These are phyloP conservation scores for Actinomortierella wolfii DNA, from an alignment of 371 early-diverging fungal genomes.

Conservation along the genomic window DNA sequence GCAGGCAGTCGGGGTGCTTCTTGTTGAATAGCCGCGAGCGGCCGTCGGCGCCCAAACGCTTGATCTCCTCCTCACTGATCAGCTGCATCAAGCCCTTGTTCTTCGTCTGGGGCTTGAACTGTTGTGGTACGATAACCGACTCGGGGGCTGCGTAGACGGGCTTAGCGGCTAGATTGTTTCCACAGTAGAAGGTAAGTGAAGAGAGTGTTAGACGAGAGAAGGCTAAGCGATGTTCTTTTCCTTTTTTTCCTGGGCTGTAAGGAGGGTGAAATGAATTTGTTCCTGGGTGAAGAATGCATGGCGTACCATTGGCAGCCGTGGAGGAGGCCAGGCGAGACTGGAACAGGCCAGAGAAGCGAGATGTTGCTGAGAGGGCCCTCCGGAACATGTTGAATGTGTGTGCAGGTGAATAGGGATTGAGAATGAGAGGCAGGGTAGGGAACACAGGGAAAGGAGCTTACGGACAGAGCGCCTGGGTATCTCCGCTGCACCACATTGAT, in stretches of 20 bases:
- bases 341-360: constrained; percentile 32
- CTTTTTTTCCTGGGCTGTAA: background rate
- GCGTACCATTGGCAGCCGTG: constrained; percentile 39
- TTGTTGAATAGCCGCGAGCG: constrained; percentile 63
- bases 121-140: constrained; percentile 35
- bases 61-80: constrained; percentile 63
- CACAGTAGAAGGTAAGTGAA: background rate
- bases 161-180: constrained; percentile 23
- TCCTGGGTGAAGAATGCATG: constrained; percentile 2
- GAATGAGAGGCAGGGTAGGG: background rate
- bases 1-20: constrained; percentile 56
- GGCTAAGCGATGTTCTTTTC: background rate
- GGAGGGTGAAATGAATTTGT: constrained; percentile 9
- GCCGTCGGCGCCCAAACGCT: constrained; percentile 65
- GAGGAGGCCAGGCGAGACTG: constrained; percentile 42
- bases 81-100: constrained; percentile 73
- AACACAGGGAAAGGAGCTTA: too few relatives aligned
- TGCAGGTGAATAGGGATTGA: background rate
- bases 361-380: constrained; percentile 22
- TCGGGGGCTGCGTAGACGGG: constrained; percentile 43
- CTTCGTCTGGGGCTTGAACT: constrained; percentile 53
- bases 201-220: background rate
- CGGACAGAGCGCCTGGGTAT: too few relatives aligned
- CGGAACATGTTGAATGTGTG: constrained; percentile 22
- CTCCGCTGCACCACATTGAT: too few relatives aligned